Base-by-base conservation (phyloP, 768 basidiomycete species). In the Dioszegia aurantiaca region DNA sequence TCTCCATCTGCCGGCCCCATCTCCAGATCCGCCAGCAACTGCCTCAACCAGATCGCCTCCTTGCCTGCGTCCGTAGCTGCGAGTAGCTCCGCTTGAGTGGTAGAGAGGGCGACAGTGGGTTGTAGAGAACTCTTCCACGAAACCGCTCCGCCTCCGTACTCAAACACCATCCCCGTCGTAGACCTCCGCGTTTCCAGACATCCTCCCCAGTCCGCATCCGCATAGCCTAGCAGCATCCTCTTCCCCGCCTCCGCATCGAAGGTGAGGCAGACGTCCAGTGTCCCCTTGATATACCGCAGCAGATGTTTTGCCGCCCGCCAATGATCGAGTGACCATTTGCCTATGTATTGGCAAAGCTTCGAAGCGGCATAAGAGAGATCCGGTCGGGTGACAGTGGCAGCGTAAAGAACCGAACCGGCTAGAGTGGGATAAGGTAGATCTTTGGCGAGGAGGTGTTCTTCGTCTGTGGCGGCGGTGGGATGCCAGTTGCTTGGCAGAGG, bases 161-260 rank as follows among this genome's bases (percentile, higher is more conserved):
- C 16, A 19, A 54, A 54, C 10, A 54, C 37, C 55, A 61, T 78
- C 16, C 75, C 79, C 30, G 57, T 79, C 10, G 69, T 78, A 1
- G 79, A 80, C 70, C 17, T 72, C 69, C 37, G 40, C 1, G 73
- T 55, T 40, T 70, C 61, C 23, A 61, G 21, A 31, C 73, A 42
- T 5, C 56, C 60, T 42, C 53, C 53, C 60, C 47, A 61, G 49
- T 61, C 60, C 17, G 55, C 60, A 27, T 61, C 55, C 17, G 45
- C 48, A 14, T 40, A 49, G n/a, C 54, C 55, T 14, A 52, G 41
- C 6, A 58, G 23, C 23, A 47, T 24, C 17, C 40, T 19, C 27
- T 58, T 28, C 6, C 47, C 46, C 10, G 21, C 17, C 4, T 21
- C 26, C 10, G 36, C 56, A 39, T 58, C 56, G 43, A 54, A 64